phyloP scores from a whole-genome alignment of 495 filamentous ascomycete species.

The Penicillium desertorum region DNA sequence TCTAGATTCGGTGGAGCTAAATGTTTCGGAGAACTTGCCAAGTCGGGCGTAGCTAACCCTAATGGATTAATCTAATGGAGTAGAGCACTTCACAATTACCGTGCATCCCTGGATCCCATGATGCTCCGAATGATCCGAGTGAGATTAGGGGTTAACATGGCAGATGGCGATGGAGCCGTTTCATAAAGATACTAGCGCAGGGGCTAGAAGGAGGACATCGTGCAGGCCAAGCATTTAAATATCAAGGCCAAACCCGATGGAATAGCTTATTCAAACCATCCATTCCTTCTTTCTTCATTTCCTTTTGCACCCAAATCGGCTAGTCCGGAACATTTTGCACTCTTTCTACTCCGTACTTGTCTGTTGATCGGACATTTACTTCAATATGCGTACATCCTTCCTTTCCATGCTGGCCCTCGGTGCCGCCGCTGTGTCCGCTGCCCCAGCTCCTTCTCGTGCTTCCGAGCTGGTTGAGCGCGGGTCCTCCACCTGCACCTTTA shows the following conservation, averaged over 20 bases:
- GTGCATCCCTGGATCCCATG: not conserved
- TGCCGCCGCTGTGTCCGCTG: constrained; percentile 25
- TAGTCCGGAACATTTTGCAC: not conserved
- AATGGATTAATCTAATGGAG: not conserved
- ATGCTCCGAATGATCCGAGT: not conserved
- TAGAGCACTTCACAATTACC: not conserved
- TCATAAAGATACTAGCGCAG: constrained; percentile 8
- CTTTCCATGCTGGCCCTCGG: constrained; percentile 25
- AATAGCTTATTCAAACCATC: constrained; percentile 9
- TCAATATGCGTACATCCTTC: constrained; percentile 23
- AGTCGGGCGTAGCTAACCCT: not conserved
- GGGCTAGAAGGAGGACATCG: not conserved
- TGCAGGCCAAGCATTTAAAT: constrained; percentile 8
- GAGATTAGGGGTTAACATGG: not conserved
- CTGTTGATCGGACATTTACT: constrained; percentile 23
- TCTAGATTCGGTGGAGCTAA: not conserved
- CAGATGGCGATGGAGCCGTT: not conserved
- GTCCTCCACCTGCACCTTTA: constrained; percentile 51
- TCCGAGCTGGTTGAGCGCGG: constrained; percentile 31
- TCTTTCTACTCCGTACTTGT: constrained; percentile 12
- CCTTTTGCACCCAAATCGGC: not conserved
- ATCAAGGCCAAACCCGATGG: constrained; percentile 5
- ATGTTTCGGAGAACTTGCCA: constrained; percentile 6
- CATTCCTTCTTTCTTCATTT: constrained; percentile 5
- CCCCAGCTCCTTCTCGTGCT: constrained; percentile 27